Conservation (phyloP, 345 rosid species). For the Psidium guajava region DNA sequence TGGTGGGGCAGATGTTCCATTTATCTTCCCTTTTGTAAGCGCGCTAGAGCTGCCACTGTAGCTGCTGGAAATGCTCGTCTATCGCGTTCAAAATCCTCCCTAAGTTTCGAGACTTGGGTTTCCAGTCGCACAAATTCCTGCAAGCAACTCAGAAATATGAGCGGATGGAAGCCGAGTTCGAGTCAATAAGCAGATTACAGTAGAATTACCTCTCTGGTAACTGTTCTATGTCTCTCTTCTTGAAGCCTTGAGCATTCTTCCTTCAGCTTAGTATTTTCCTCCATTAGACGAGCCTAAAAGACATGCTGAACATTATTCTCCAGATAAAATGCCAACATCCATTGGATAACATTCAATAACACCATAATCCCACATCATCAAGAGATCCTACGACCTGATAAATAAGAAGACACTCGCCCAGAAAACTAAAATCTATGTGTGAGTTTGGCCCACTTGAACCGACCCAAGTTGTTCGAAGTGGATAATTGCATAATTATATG, state of each 20-base stretch:
- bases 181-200: neutral
- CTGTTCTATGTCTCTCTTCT: slow-evolving; percentile 1
- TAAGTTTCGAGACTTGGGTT: neutral
- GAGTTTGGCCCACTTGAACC: neutral
- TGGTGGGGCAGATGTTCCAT: neutral
- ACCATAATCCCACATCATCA: neutral
- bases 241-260: neutral
- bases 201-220: neutral
- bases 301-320: neutral
- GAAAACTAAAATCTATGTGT: neutral
- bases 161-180: neutral
- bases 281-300: neutral
- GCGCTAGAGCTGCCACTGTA: neutral
- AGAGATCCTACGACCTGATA: neutral
- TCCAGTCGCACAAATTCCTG: slow-evolving; percentile 3
- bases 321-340: neutral
- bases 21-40: neutral
- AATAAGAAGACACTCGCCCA: neutral
- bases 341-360: neutral
- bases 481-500: neutral
- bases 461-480: neutral
- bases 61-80: slow-evolving; percentile 1
- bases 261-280: slow-evolving; percentile 1
- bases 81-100: slow-evolving; percentile 1
- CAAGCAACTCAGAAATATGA: neutral